Percentiles rank a stretch among this genome's conserved stretches.
Evolutionary conservation across 305 asterid species (phyloP).

Genomic region (Euphrasia arctica): DNA sequence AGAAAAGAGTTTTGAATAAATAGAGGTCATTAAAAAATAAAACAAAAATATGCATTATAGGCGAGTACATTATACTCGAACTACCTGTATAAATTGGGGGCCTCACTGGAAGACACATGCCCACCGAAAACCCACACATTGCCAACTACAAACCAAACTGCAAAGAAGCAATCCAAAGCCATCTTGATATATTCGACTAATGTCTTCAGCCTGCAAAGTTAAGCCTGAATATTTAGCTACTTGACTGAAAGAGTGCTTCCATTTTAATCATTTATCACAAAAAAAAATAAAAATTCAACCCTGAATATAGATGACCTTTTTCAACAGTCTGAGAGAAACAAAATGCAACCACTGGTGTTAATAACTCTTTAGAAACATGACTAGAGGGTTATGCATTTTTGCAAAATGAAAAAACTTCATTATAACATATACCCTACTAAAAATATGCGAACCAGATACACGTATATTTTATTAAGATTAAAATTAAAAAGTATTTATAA

Average conservation of each 20-base stretch:
- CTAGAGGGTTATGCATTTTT: neutral
- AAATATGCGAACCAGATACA: neutral
- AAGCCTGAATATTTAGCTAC: neutral
- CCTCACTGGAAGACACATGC: slow-evolving; percentile 73
- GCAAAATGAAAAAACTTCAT: neutral
- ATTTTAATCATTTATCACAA: too few species aligned
- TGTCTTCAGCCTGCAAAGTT: slow-evolving; percentile 61
- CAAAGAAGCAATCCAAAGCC: slow-evolving; percentile 97
- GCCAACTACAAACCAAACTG: slow-evolving; percentile 98
- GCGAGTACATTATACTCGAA: neutral
- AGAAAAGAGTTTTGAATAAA: neutral
- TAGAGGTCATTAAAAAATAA: slow-evolving; percentile 16
- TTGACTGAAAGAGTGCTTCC: neutral
- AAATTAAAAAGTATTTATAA: neutral
- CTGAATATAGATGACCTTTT: too few species aligned
- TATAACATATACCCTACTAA: neutral
- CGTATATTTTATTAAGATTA: neutral
- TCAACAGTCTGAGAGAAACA: too few species aligned
- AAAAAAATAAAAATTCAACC: neutral
- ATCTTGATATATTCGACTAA: slow-evolving; percentile 83
- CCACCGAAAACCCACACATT: slow-evolving; percentile 96
- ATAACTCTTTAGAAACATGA: neutral
- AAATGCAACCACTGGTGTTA: neutral
- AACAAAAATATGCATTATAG: neutral
- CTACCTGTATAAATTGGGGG: slow-evolving; percentile 91